Conservation (phyloP, 768 basidiomycete species). For the Mycena metata region DNA sequence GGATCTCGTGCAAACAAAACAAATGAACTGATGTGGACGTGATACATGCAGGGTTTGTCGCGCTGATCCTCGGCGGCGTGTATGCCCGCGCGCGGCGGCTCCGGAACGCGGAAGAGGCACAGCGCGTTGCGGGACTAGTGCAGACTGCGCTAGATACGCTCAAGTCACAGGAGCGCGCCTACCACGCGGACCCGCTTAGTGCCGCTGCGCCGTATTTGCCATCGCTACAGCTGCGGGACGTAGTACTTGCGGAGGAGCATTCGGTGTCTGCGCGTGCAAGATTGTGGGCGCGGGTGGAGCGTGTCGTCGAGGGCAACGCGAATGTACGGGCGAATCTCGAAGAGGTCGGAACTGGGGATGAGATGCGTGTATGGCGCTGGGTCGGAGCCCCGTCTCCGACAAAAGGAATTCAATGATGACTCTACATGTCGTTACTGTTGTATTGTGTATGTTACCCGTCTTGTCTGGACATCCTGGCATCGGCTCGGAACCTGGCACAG, state of each 20-base stretch:
- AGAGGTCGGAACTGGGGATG: conserved; percentile 88
- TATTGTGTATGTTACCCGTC: conserved; percentile 14
- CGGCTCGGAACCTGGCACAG: neutral
- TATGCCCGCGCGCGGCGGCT: conserved; percentile 59
- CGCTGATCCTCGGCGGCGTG: conserved; percentile 47
- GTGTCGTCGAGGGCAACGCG: conserved; percentile 89
- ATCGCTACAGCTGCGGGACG: conserved; percentile 89
- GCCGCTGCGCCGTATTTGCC: conserved; percentile 84
- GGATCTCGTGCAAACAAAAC: neutral
- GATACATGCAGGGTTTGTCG: conserved; percentile 47
- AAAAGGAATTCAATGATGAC: neutral
- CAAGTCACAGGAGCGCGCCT: conserved; percentile 84
- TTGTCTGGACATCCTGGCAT: neutral
- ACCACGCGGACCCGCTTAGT: conserved; percentile 85
- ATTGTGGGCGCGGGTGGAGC: conserved; percentile 88
- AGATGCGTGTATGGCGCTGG: conserved; percentile 93
- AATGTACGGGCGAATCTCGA: conserved; percentile 90
- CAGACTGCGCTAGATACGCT: conserved; percentile 85
- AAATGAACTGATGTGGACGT: neutral
- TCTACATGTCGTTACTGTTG: conserved; percentile 5
- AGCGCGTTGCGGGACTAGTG: conserved; percentile 79
- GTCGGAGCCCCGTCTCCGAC: conserved; percentile 62
- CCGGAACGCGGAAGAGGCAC: conserved; percentile 68
- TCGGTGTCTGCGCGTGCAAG: conserved; percentile 73
- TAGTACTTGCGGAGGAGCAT: conserved; percentile 85